Conservation (phyloP, 495 filamentous ascomycete genomes). For the Viridothelium virens region DNA sequence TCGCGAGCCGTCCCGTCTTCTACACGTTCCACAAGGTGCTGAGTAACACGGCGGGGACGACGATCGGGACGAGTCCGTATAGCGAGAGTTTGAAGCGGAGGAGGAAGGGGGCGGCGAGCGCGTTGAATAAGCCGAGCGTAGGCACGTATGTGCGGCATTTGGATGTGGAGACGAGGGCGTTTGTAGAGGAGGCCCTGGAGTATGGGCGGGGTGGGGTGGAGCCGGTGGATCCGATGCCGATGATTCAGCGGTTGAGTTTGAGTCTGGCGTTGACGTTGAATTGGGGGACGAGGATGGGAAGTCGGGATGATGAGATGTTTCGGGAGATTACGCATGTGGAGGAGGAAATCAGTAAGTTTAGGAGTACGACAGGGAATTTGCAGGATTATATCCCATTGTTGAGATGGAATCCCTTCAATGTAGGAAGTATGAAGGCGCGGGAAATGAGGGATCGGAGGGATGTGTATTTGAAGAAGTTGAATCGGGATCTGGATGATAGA, state of each 20-base stretch:
- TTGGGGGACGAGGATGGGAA: constrained; percentile 53
- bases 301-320: constrained; percentile 50
- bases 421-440: constrained; percentile 44
- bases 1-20: constrained; percentile 53
- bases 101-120: constrained; percentile 56
- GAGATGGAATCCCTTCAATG: constrained; percentile 49
- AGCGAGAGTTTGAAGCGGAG: constrained; percentile 55
- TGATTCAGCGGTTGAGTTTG: constrained; percentile 52
- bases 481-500: constrained; percentile 46
- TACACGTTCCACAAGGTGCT: constrained; percentile 64
- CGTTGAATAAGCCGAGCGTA: constrained; percentile 54
- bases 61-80: constrained; percentile 58
- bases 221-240: constrained; percentile 52
- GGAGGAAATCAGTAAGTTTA: constrained; percentile 50
- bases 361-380: constrained; percentile 53
- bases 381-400: constrained; percentile 59
- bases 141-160: constrained; percentile 54
- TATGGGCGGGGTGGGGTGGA: constrained; percentile 46
- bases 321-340: constrained; percentile 58
- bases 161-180: constrained; percentile 52
- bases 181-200: constrained; percentile 51
- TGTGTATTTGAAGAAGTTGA: constrained; percentile 48
- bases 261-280: constrained; percentile 54
- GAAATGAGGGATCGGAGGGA: constrained; percentile 54
- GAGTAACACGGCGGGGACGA: constrained; percentile 56